A percentile compares a stretch with the other conserved stretches of the same genome.
These are phyloP conservation scores for Viola odorata DNA, from an alignment of 345 rosid genomes.

Conservation along the genomic window DNA sequence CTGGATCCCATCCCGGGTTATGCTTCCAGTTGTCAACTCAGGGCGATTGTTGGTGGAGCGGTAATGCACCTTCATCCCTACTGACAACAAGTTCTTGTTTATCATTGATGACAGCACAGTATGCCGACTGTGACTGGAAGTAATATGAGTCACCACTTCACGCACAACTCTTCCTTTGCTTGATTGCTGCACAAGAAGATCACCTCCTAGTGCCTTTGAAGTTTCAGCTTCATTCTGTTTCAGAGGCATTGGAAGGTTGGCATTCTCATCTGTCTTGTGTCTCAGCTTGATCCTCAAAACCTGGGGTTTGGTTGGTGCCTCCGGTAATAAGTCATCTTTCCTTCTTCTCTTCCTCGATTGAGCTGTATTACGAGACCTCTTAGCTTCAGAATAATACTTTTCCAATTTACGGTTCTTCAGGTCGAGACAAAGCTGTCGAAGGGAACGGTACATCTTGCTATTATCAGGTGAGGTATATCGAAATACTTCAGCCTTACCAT, in stretches of 20 bases:
- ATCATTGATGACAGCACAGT: constrained; percentile 37
- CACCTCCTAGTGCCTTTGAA: constrained; percentile 4
- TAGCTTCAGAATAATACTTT: too few relatives aligned
- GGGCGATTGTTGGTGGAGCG: background rate
- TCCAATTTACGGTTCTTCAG: background rate
- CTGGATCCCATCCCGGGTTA: constrained; percentile 17
- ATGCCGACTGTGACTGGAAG: constrained; percentile 1
- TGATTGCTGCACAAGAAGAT: background rate
- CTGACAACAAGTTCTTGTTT: constrained; percentile 25
- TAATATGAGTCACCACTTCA: too few relatives aligned
- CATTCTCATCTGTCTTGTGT: background rate
- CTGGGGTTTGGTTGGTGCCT: too few relatives aligned
- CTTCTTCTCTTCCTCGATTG: too few relatives aligned
- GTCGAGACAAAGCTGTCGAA: background rate
- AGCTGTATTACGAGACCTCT: too few relatives aligned
- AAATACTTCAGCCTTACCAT: too few relatives aligned
- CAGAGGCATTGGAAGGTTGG: background rate
- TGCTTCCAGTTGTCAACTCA: constrained; percentile 4
- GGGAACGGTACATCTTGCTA: background rate
- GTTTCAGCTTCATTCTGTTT: background rate
- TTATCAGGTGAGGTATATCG: background rate
- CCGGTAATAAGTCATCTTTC: too few relatives aligned
- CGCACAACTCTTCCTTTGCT: background rate
- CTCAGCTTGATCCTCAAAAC: background rate
- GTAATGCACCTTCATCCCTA: constrained; percentile 12